These are phyloP conservation scores for Acorus gramineus DNA, from an alignment of 106 monocot species.

Conservation along the genomic window DNA sequence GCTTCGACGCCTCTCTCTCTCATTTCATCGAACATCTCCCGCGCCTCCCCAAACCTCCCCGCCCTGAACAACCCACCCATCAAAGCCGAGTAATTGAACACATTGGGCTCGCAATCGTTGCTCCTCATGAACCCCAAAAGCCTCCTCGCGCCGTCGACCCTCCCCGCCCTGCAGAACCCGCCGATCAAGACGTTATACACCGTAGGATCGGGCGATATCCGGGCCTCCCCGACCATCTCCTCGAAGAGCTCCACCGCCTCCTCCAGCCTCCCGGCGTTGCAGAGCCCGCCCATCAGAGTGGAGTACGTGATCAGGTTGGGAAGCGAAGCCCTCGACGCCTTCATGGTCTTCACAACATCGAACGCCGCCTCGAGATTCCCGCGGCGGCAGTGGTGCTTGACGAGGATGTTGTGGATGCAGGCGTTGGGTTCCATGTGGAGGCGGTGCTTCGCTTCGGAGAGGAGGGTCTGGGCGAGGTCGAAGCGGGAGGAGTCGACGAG, in stretches of 20 bases:
- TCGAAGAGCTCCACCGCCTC: conserved; percentile 87
- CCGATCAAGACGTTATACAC: conserved; percentile 68
- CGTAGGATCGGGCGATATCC: conserved; percentile 53
- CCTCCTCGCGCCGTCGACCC: conserved; percentile 48
- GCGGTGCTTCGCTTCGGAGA: conserved; percentile 18
- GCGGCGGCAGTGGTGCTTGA: conserved; percentile 45
- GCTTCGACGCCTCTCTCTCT: conserved; percentile 19
- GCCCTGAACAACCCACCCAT: conserved; percentile 62
- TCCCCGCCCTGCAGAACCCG: conserved; percentile 65
- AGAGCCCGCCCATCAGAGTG: conserved; percentile 58
- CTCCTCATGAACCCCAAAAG: conserved; percentile 67
- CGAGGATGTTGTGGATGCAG: conserved; percentile 64
- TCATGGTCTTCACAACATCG: conserved; percentile 41
- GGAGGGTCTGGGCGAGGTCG: conserved; percentile 39
- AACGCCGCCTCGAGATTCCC: conserved; percentile 39
- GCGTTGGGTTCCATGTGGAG: conserved; percentile 30
- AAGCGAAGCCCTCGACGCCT: neutral
- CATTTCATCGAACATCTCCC: conserved; percentile 63
- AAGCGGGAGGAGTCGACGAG: conserved; percentile 33
- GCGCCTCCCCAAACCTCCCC: conserved; percentile 48
- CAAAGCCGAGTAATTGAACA: conserved; percentile 65
- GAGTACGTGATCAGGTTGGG: conserved; percentile 84
- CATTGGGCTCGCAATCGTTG: conserved; percentile 68
- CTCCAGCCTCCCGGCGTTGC: conserved; percentile 37
- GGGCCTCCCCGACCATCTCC: conserved; percentile 78